A percentile compares a stretch with the other conserved stretches of the same genome.
Conservation (phyloP, 2,329 filamentous ascomycete species). For the Cladosporium sp. region DNA sequence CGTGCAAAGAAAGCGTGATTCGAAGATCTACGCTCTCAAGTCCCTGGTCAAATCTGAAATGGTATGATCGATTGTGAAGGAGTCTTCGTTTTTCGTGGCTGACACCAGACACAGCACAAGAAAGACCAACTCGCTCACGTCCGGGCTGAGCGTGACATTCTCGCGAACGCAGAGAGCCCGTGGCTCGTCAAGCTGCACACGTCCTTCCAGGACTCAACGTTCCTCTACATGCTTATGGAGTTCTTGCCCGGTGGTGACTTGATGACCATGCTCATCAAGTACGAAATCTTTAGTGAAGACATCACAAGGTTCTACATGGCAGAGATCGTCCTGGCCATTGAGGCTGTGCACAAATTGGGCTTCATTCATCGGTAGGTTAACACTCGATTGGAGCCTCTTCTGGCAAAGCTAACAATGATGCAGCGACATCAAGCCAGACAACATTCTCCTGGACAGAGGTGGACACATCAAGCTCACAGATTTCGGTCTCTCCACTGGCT, state of each 20-base stretch:
- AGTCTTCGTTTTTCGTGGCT: not conserved
- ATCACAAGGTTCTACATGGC: conserved; percentile 99
- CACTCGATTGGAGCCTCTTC: too few relatives aligned
- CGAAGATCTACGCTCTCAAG: conserved; percentile 97
- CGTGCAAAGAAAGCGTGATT: conserved; percentile 91
- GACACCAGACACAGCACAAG: conserved; percentile 59
- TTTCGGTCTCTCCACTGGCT: conserved; percentile 94
- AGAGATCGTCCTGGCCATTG: conserved; percentile 95
- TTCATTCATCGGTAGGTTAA: conserved; percentile 83
- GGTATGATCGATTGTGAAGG: conserved; percentile 35
- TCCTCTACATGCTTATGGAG: conserved; percentile 99
- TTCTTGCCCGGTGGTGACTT: conserved; percentile 95
- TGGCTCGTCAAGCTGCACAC: conserved; percentile 99
- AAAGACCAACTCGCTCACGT: conserved; percentile 98
- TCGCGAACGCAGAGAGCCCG: conserved; percentile 97
- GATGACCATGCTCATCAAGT: conserved; percentile 99
- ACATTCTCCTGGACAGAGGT: conserved; percentile 89
- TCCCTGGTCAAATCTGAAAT: conserved; percentile 98
- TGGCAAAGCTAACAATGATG: too few relatives aligned
- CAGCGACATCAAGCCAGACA: conserved; percentile 92
- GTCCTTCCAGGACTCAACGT: conserved; percentile 93
- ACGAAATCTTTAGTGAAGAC: conserved; percentile 98
- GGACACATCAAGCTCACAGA: conserved; percentile 98
- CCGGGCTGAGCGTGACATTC: conserved; percentile 91
- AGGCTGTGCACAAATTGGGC: conserved; percentile 93